Base-by-base conservation (phyloP, 768 basidiomycete genomes). In the Sutorius australiensis region DNA sequence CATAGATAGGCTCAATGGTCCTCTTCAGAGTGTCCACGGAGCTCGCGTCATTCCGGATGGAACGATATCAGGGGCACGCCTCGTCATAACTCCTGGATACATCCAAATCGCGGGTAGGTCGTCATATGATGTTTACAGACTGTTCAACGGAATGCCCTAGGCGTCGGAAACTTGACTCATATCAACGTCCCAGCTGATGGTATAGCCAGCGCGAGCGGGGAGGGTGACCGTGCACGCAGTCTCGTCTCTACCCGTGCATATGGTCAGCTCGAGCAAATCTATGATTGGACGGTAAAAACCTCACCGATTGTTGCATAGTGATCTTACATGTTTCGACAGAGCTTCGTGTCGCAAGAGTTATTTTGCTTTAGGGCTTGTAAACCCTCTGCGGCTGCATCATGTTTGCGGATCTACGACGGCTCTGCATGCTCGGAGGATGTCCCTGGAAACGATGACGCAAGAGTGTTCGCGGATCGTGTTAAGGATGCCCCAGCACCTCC, bases 351-450 rank as follows among this genome's bases (percentile, higher is more conserved):
- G 5, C 73, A 72, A 56, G 63, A 73, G 42, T 68, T 79, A 57
- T 91, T 88, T 71, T 91, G 87, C 72, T 80, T 89, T 73, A 81
- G 87, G 41, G 85, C 80, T 14, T 89, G 86, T 68, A 81, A 80
- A 50, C 77, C 80, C 24, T 68, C 67, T 33, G 73, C 72, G 1
- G 70, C 67, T 21, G 80, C 84, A 2, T 77, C 75, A 59, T 89
- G 86, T 65, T 74, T 87, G 59, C 84, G 84, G 58, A 81, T 86
- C 56, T 74, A 76, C 63, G 77, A 80, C 48, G 51, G 72, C 24
- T 75, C 81, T 72, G 84, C 83, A 13, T 80, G 87, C 61, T 66
- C 34, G 5, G 86, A 84, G 81, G 82, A 85, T 60, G 82, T 83
- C 77, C 80, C 81, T 11, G 79, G 65, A 14, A 74, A 73, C 49